A percentile compares a stretch with the other conserved stretches of the same genome.
phyloP scores from a whole-genome alignment of 768 basidiomycete genomes.

The Royoungia palumana region DNA sequence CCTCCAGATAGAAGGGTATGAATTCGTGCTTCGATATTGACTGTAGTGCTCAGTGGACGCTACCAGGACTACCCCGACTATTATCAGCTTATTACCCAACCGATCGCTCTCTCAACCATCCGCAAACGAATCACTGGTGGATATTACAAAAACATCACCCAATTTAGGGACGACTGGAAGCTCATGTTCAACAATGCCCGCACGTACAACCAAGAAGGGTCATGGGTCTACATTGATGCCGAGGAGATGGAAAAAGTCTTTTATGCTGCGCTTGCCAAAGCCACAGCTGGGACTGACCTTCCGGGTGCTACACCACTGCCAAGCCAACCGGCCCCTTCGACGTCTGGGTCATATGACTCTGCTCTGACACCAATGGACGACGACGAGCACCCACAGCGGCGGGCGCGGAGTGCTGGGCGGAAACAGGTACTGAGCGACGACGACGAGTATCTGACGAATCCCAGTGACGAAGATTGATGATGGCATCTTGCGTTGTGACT shows the following conservation, averaged over 20 bases:
- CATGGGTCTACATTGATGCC: conserved; percentile 92
- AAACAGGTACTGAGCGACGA: conserved; percentile 73
- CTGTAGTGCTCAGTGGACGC: conserved; percentile 10
- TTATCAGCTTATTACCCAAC: conserved; percentile 81
- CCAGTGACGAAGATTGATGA: conserved; percentile 66
- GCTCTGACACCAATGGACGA: conserved; percentile 82
- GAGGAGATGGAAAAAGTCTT: conserved; percentile 93
- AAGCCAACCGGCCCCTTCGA: conserved; percentile 29
- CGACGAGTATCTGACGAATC: conserved; percentile 60
- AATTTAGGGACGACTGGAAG: conserved; percentile 76
- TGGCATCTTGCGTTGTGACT: too few relatives aligned
- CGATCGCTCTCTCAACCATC: conserved; percentile 85
- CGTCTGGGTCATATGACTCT: conserved; percentile 53
- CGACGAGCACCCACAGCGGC: conserved; percentile 60
- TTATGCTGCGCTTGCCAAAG: conserved; percentile 61
- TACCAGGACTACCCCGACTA: conserved; percentile 88
- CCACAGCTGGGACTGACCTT: conserved; percentile 63
- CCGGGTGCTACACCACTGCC: conserved; percentile 60
- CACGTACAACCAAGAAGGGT: conserved; percentile 91
- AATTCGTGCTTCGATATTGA: conserved; percentile 1
- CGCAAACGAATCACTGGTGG: conserved; percentile 67
- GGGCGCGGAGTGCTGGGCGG: conserved; percentile 57
- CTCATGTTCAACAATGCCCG: conserved; percentile 94
- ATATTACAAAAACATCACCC: conserved; percentile 70
- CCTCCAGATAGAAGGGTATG: conserved; percentile 75